Evolutionary conservation across 495 filamentous ascomycete genomes (phyloP).

Genomic region (Talaromyces liani): DNA sequence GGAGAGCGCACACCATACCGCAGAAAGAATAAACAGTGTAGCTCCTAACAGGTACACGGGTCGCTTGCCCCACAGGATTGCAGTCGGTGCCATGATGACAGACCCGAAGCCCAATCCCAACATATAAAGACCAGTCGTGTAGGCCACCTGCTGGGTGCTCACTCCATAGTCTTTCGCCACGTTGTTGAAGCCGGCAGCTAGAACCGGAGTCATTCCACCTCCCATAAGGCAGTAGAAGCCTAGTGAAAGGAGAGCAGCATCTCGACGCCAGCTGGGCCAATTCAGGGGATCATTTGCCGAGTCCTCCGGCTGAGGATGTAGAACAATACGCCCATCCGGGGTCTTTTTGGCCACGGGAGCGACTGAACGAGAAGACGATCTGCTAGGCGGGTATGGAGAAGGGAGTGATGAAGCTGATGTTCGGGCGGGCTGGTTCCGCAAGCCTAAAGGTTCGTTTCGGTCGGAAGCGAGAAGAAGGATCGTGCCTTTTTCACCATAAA

Average conservation of each 20-base stretch:
- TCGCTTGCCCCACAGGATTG: conserved; percentile 84
- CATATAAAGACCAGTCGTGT: conserved; percentile 95
- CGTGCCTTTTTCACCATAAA: conserved; percentile 50
- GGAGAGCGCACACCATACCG: conserved; percentile 81
- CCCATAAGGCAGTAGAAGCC: conserved; percentile 91
- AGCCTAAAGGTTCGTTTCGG: conserved; percentile 74
- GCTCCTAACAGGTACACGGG: conserved; percentile 83
- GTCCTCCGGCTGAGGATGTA: conserved; percentile 90
- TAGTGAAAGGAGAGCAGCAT: conserved; percentile 72
- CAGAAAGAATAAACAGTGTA: conserved; percentile 65
- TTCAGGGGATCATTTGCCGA: conserved; percentile 89
- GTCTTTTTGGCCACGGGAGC: conserved; percentile 64
- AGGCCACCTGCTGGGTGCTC: conserved; percentile 64
- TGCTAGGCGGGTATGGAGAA: conserved; percentile 42
- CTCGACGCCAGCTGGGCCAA: conserved; percentile 79
- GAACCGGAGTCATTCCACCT: conserved; percentile 84
- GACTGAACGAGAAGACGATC: conserved; percentile 25
- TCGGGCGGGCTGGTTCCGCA: conserved; percentile 65
- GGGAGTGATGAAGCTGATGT: conserved; percentile 72
- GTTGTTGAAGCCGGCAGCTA: conserved; percentile 84
- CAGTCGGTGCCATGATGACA: conserved; percentile 79
- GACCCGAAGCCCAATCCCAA: conserved; percentile 83
- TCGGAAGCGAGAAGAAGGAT: conserved; percentile 68
- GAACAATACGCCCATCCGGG: conserved; percentile 72
- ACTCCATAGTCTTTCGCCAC: conserved; percentile 68